These are phyloP conservation scores for Sclerospora graminicola DNA, from an alignment of 352 stramenopile genomes.

Conservation along the genomic window DNA sequence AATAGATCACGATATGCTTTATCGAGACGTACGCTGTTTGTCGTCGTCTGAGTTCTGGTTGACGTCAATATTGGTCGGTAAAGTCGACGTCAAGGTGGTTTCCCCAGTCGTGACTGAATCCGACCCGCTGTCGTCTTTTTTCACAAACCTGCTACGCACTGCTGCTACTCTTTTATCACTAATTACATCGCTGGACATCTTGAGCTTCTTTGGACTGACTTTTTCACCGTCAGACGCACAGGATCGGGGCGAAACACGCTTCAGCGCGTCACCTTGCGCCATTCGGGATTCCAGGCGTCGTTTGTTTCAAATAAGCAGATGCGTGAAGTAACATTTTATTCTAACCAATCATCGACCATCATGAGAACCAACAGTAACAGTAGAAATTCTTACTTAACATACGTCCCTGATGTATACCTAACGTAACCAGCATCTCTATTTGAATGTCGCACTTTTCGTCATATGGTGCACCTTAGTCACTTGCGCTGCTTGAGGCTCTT, in stretches of 20 bases:
- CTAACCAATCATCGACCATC: conserved; percentile 3
- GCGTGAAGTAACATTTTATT: conserved; percentile 2
- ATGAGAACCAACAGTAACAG: no score
- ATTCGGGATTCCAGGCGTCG: conserved; percentile 14
- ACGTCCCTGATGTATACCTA: no score
- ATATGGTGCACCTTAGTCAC: conserved; percentile 80
- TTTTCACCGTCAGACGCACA: conserved; percentile 9
- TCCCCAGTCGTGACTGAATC: conserved; percentile 10
- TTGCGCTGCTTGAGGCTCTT: conserved; percentile 24
- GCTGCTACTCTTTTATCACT: background rate
- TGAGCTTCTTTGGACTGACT: conserved; percentile 15
- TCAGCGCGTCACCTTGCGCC: conserved; percentile 12
- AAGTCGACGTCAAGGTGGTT: conserved; percentile 1
- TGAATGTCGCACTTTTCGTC: conserved; percentile 74
- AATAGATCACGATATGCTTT: background rate
- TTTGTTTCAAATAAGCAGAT: no score
- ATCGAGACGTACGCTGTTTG: conserved; percentile 5
- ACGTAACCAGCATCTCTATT: conserved; percentile 29
- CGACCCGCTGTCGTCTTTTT: conserved; percentile 3
- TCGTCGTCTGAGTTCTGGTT: background rate
- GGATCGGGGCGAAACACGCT: conserved; percentile 13
- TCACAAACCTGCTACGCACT: conserved; percentile 5
- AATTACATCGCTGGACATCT: background rate
- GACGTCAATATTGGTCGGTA: background rate
- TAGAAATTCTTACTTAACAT: no score